Evolutionary conservation across 306 rosid genomes (phyloP).

Genomic region (Cicer bijugum): DNA sequence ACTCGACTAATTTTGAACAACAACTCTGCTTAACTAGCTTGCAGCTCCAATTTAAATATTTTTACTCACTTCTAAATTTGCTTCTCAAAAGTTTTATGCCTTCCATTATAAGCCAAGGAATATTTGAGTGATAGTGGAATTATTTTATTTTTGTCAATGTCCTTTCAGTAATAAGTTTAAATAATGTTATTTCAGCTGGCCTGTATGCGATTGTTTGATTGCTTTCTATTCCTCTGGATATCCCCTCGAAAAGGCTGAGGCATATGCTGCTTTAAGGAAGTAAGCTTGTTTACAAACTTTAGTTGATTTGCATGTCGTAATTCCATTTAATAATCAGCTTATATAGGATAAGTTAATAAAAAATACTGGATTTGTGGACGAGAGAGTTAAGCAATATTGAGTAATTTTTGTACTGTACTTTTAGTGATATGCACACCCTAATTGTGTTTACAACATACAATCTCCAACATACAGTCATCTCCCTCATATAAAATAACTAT

Average conservation of each 20-base stretch:
- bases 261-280: constrained; percentile 93
- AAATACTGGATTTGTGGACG: not conserved
- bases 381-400: not conserved
- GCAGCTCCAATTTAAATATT: constrained; percentile 34
- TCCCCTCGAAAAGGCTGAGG: constrained; percentile 90
- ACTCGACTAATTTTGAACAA: constrained; percentile 14
- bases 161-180: constrained; percentile 38
- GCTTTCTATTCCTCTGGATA: constrained; percentile 93
- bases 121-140: not conserved
- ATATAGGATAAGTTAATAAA: not conserved
- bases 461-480: not conserved
- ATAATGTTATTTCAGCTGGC: constrained; percentile 82
- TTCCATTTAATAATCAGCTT: constrained; percentile 37
- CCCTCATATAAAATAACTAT: not conserved
- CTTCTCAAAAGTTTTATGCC: constrained; percentile 11
- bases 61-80: constrained; percentile 10
- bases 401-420: not conserved
- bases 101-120: constrained; percentile 22
- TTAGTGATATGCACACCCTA: not conserved
- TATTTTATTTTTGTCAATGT: constrained; percentile 34
- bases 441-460: not conserved
- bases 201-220: constrained; percentile 91
- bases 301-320: constrained; percentile 37
- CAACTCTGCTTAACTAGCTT: not conserved
- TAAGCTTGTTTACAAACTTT: constrained; percentile 57